phyloP scores from a whole-genome alignment of 768 basidiomycete species.

The Termitomyces sp. region DNA sequence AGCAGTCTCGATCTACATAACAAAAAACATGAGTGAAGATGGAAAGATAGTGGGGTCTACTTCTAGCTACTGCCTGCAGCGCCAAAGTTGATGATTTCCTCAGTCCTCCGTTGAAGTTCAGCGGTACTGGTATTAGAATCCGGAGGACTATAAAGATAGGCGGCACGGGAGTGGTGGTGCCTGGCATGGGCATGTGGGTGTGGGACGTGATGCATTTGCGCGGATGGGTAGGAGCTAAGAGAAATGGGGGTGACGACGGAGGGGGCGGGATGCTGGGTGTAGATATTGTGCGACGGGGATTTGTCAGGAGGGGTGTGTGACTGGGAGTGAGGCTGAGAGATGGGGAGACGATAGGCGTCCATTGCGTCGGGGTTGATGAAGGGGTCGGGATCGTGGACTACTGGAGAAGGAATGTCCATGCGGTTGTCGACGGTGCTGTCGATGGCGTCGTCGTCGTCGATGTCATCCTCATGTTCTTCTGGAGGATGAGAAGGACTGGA shows the following conservation, averaged over 20 bases:
- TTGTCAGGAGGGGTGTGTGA: conserved; percentile 19
- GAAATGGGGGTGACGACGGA: conserved; percentile 39
- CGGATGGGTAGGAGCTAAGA: conserved; percentile 51
- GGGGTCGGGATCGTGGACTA: conserved; percentile 18
- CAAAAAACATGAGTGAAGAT: conserved; percentile 15
- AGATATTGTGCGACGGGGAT: conserved; percentile 18
- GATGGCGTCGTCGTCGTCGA: conserved; percentile 41
- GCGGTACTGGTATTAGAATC: conserved; percentile 30
- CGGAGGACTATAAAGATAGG: conserved; percentile 33
- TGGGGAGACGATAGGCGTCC: conserved; percentile 22
- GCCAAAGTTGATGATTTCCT: conserved; percentile 49
- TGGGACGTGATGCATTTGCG: conserved; percentile 77
- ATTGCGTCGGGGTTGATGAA: conserved; percentile 25
- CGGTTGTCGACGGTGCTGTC: background rate
- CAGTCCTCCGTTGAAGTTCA: conserved; percentile 39
- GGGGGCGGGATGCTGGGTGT: conserved; percentile 14
- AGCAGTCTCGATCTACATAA: conserved; percentile 7
- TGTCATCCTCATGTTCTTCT: conserved; percentile 20
- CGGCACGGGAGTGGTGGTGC: conserved; percentile 55
- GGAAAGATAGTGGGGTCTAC: conserved; percentile 11
- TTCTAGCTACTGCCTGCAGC: conserved; percentile 21
- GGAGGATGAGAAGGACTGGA: conserved; percentile 24
- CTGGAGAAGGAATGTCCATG: conserved; percentile 19
- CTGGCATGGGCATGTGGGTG: conserved; percentile 78
- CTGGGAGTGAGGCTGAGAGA: background rate